phyloP scores from a whole-genome alignment of 148 eudicot genomes.

The Cornus suecica region DNA sequence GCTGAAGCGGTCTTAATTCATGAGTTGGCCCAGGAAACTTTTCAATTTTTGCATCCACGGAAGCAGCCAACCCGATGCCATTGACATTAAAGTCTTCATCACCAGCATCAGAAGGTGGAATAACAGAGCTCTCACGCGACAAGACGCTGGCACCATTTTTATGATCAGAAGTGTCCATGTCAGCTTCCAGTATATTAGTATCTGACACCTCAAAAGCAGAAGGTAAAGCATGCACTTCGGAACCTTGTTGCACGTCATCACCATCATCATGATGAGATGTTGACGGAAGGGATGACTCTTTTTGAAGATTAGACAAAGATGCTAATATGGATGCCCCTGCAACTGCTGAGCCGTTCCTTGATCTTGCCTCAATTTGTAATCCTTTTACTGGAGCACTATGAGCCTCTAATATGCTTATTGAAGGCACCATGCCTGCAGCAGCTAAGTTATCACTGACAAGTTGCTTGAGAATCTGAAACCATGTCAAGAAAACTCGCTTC shows the following conservation, averaged over 20 bases:
- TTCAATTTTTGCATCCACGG: conserved; percentile 39
- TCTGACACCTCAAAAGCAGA: conserved; percentile 51
- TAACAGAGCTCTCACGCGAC: conserved; percentile 35
- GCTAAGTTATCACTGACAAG: conserved; percentile 45
- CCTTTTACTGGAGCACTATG: conserved; percentile 57
- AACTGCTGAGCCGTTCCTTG: conserved; percentile 62
- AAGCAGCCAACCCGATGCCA: conserved; percentile 31
- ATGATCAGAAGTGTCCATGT: conserved; percentile 50
- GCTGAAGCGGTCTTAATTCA: conserved; percentile 46
- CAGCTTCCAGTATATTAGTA: conserved; percentile 42
- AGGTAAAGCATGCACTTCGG: conserved; percentile 32
- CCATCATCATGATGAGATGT: conserved; percentile 45
- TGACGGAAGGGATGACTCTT: conserved; percentile 52
- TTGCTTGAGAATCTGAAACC: conserved; percentile 67
- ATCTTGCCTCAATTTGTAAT: conserved; percentile 47
- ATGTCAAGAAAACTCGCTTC: conserved; percentile 56
- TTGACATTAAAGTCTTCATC: conserved; percentile 39
- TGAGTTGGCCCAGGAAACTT: conserved; percentile 26
- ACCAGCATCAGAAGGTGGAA: conserved; percentile 25
- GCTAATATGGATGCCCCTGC: conserved; percentile 79
- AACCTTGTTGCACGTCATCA: conserved; percentile 42
- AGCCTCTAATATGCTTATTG: conserved; percentile 67
- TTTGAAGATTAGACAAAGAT: conserved; percentile 43
- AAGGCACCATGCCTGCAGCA: conserved; percentile 40
- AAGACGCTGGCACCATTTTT: conserved; percentile 38